phyloP scores from a whole-genome alignment of 306 rosid species.

The Lagenaria siceraria region DNA sequence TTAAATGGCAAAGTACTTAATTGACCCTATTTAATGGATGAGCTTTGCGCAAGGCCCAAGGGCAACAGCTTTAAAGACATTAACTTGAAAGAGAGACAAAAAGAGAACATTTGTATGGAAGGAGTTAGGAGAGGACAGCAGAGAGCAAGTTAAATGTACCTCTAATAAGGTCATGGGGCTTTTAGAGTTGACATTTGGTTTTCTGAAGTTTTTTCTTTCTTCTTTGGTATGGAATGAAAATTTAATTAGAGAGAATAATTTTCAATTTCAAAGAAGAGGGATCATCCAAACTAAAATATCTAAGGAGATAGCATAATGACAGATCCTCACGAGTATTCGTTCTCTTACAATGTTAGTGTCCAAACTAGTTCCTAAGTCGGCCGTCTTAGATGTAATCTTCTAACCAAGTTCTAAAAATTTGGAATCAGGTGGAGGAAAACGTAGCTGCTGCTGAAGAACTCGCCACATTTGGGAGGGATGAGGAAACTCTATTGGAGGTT shows the following conservation, averaged over 20 bases:
- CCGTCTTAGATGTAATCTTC: not conserved
- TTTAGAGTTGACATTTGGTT: not conserved
- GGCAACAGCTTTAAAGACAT: not conserved
- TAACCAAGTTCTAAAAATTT: not conserved
- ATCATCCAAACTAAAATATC: no score
- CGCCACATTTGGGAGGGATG: conserved; percentile 44
- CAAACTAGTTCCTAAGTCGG: not conserved
- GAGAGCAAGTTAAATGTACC: not conserved
- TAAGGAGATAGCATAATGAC: no score
- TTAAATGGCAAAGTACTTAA: not conserved
- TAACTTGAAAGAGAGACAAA: not conserved
- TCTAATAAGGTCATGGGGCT: not conserved
- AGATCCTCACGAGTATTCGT: not conserved
- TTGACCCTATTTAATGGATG: not conserved
- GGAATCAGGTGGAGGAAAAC: conserved; percentile 66
- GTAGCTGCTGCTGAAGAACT: conserved; percentile 79
- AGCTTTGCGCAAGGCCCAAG: not conserved
- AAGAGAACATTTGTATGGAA: not conserved
- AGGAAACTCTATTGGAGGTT: conserved; percentile 50
- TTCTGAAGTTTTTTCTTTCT: not conserved
- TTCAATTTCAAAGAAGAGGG: no score
- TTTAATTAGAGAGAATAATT: not conserved
- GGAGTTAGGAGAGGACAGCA: not conserved
- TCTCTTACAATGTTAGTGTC: not conserved
- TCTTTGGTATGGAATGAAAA: not conserved